These are phyloP conservation scores for Boletus tylopilopsis DNA, from an alignment of 768 basidiomycete species.

Conservation along the genomic window DNA sequence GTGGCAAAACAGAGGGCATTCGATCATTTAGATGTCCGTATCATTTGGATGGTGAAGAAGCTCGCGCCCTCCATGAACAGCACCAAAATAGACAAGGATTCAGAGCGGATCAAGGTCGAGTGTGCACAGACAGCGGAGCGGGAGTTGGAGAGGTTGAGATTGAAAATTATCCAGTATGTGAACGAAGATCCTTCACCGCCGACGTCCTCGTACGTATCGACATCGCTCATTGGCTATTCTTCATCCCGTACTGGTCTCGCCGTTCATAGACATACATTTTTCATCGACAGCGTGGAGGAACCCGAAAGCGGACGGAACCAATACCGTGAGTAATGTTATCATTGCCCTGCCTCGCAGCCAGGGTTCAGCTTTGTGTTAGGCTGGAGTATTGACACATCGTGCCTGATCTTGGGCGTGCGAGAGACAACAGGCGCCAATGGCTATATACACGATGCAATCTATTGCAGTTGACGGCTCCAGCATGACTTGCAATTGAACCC, in stretches of 20 bases:
- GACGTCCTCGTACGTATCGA: background rate
- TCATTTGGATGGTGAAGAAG: slow-evolving; percentile 8
- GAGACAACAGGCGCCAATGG: slow-evolving; percentile 13
- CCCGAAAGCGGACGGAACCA: too few relatives aligned
- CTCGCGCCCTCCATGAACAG: slow-evolving; percentile 4
- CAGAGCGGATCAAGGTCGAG: background rate
- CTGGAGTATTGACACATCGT: background rate
- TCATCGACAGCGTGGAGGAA: background rate
- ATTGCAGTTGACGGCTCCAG: slow-evolving; percentile 24
- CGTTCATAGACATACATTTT: slow-evolving; percentile 13
- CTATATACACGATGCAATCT: slow-evolving; percentile 20
- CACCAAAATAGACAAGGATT: slow-evolving; percentile 5
- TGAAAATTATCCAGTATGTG: slow-evolving; percentile 14
- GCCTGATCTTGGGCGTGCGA: slow-evolving; percentile 3
- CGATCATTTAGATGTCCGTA: background rate
- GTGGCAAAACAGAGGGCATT: background rate
- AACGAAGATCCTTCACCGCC: slow-evolving; percentile 11
- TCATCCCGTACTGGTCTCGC: background rate
- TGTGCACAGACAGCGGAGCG: background rate
- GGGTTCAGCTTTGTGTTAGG: too few relatives aligned
- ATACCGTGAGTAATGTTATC: too few relatives aligned
- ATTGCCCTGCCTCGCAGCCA: too few relatives aligned
- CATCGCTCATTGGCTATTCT: too few relatives aligned
- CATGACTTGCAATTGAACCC: slow-evolving; percentile 28
- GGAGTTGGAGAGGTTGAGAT: slow-evolving; percentile 12